Percentiles rank a stretch among this genome's conserved stretches.
phyloP scores from a whole-genome alignment of 2,329 filamentous ascomycete species.

The Pseudohalonectria lignicola region DNA sequence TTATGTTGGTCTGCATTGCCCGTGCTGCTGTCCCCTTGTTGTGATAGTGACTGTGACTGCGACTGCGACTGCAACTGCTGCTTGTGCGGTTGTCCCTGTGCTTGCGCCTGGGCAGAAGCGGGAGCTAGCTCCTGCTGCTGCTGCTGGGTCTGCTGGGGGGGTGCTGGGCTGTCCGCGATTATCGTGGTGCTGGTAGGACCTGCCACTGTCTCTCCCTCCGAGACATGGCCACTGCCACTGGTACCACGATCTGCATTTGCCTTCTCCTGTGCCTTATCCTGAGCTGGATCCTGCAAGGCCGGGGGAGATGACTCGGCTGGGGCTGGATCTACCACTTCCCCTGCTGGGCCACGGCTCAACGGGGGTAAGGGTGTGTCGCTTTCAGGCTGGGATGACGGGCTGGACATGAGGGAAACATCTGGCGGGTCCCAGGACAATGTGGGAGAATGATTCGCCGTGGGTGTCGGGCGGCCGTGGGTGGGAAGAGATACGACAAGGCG shows the following conservation, averaged over 20 bases:
- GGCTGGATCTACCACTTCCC: slow-evolving; percentile 6
- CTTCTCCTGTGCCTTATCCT: no score
- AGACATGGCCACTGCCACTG: not conserved
- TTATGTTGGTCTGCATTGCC: slow-evolving; percentile 26
- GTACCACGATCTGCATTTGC: not conserved
- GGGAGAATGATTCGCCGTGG: slow-evolving; percentile 15
- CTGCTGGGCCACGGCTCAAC: slow-evolving; percentile 9
- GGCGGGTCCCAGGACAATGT: slow-evolving; percentile 20
- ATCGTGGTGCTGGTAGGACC: slow-evolving; percentile 1
- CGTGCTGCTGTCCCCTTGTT: slow-evolving; percentile 9
- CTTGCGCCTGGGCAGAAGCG: not conserved
- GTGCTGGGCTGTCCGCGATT: not conserved
- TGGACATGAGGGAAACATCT: slow-evolving; percentile 51
- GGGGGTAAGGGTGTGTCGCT: slow-evolving; percentile 34
- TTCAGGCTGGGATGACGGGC: slow-evolving; percentile 35
- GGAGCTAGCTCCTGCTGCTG: not conserved
- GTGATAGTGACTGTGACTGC: no score
- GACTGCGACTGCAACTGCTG: slow-evolving; percentile 8
- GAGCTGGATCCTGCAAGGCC: not conserved
- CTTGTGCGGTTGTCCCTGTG: not conserved
- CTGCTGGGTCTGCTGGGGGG: not conserved
- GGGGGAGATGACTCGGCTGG: not conserved
- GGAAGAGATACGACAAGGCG: no score
- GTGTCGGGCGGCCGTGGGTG: slow-evolving; percentile 2
- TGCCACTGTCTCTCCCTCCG: not conserved